Evolutionary conservation across 768 basidiomycete genomes (phyloP).

Genomic region (Tricholoma sp.): DNA sequence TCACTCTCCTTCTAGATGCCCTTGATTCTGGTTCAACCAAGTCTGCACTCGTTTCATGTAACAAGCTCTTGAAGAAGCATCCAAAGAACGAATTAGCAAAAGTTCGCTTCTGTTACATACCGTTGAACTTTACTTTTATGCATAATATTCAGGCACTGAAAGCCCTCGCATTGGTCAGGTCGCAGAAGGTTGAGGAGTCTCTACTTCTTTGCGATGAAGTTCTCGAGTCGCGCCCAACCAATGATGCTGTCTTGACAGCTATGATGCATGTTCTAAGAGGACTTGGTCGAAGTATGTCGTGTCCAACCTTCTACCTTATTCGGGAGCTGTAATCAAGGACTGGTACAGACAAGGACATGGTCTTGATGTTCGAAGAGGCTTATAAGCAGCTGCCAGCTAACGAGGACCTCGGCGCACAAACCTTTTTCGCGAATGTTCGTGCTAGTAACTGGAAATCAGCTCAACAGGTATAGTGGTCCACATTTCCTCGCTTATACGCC

Average conservation of each 20-base stretch:
- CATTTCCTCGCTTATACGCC: background rate
- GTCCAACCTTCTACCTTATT: background rate
- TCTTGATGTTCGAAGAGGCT: conserved; percentile 82
- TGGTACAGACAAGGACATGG: conserved; percentile 63
- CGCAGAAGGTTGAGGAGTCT: conserved; percentile 83
- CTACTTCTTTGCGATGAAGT: conserved; percentile 77
- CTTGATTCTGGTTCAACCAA: conserved; percentile 85
- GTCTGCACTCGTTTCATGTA: conserved; percentile 78
- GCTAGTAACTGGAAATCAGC: conserved; percentile 82
- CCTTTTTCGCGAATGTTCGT: conserved; percentile 81
- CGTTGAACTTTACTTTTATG: conserved; percentile 2
- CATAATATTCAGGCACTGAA: conserved; percentile 59
- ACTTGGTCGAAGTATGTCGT: conserved; percentile 57
- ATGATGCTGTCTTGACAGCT: conserved; percentile 69
- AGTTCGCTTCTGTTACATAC: conserved; percentile 29
- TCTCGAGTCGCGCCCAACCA: conserved; percentile 63
- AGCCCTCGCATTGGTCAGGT: conserved; percentile 77
- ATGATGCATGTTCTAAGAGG: conserved; percentile 83
- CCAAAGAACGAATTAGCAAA: conserved; percentile 70
- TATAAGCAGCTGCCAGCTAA: conserved; percentile 76
- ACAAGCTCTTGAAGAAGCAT: conserved; percentile 84
- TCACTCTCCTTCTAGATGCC: conserved; percentile 49
- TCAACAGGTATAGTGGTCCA: conserved; percentile 54
- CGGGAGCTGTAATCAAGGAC: conserved; percentile 3
- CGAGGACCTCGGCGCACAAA: conserved; percentile 80